These are phyloP conservation scores for Isatis lusitanica DNA, from an alignment of 441 rosid genomes.

Conservation along the genomic window DNA sequence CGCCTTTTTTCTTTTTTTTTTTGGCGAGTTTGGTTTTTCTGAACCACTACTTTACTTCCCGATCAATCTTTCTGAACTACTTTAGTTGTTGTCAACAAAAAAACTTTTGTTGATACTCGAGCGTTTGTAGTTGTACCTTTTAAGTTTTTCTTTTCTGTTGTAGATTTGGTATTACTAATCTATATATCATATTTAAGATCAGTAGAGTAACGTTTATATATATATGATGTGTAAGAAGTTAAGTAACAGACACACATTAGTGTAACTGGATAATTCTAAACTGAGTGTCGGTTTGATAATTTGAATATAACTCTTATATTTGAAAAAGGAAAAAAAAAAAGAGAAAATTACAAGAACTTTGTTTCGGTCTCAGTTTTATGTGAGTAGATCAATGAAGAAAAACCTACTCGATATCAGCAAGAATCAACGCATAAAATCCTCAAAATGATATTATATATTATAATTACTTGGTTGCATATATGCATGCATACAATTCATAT, in stretches of 20 bases:
- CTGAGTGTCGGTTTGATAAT: neutral
- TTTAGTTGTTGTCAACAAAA: constrained; percentile 30
- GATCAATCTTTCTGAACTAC: constrained; percentile 13
- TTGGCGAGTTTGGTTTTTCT: neutral
- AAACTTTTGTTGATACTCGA: neutral
- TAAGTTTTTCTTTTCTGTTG: constrained; percentile 4
- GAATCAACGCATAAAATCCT: constrained; percentile 17
- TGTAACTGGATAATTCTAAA: neutral
- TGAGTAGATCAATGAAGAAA: constrained; percentile 19
- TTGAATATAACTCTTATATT: neutral
- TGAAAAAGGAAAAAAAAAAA: neutral
- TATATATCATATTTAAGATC: neutral
- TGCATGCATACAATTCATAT: constrained; percentile 6
- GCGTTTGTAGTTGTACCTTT: constrained; percentile 1
- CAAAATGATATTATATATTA: neutral
- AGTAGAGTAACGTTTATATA: neutral
- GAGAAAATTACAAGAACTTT: neutral
- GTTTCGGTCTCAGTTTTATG: neutral
- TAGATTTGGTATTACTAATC: neutral
- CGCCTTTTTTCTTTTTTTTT: neutral
- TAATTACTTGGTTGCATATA: constrained; percentile 19
- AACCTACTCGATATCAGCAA: constrained; percentile 28
- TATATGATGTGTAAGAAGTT: neutral
- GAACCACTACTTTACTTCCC: constrained; percentile 12
- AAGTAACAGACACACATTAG: neutral